Evolutionary conservation across 768 basidiomycete species (phyloP), one percentile per base, ranked within the genome.

Genomic region (Auricularia heimuer): DNA sequence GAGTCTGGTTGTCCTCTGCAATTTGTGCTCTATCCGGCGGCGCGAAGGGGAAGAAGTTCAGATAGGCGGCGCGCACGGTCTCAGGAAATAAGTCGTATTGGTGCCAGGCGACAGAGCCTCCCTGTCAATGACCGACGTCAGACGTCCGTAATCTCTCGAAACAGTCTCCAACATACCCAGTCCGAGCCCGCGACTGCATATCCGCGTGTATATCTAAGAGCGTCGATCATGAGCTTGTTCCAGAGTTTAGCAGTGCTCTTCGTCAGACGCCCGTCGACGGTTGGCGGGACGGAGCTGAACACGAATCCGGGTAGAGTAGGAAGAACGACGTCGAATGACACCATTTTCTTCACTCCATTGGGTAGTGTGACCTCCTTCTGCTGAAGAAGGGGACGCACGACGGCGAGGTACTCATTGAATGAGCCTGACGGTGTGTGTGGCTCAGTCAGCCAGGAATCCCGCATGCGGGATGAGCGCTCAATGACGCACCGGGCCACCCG

Each of bases 221-320:
- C 69, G 16, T 71, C 67, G 14, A 65, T 69, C 72, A 74, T 72
- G 36, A 74, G 69, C 4, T 65, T 69, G 61, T 74, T 70, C 63
- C 68, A 72, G 60, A 74, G 65, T 10, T 68, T 44, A 4, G 73
- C 72, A 34, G 70, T 74, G 56, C 72, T 70, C 12, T 63, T 54
- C 47, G 18, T 6, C 16, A 12, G 8, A 16, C 47, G 47, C 10
- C 16, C 47, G 10, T 51, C 47, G 14, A 70, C 62, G 14, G 66
- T 70, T 3, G 68, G 68, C 7, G 70, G 69, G 4, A 68, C 39
- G 11, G 67, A 69, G n/a, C 68, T 69, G 61, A 69, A 70, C 18
- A 63, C 66, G 64, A 69, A 71, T 4, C 70, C 70, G 3, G 70
- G 69, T 2, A 70, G 64, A 16, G 65, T 64, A 16, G 65, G 65